Evolutionary conservation across 495 filamentous ascomycete genomes (phyloP), one percentile per base, ranked within the genome.

Genomic region (Trichocladium antarcticum): DNA sequence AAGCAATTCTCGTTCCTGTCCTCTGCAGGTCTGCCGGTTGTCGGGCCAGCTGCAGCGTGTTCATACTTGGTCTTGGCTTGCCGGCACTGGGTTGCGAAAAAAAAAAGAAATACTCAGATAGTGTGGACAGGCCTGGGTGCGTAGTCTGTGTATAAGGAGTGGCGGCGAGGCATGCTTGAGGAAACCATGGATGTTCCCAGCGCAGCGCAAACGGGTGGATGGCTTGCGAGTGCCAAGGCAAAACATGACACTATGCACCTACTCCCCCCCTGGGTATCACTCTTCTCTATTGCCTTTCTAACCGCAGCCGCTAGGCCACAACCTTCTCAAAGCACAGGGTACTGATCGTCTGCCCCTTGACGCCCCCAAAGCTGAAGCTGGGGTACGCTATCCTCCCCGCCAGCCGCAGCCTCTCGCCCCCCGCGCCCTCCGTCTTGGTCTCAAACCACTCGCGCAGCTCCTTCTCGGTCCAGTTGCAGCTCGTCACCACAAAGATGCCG

Each of bases 391-490:
- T 77, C 54, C 72, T 74, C 0, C 79, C 81, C 55, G 79, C 77
- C 56, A 74, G 46, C 59, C 56, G 74, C 66, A 65, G 53, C 35
- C 51, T 47, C 53, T 11, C 53, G 34, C 34, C 42, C 12, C 14
- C 38, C 22, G 21, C 41, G 19, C 53, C 52, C 16, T 16, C 50
- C 1, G 42, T 59, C 16, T 51, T 45, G 35, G 61, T 64, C 41
- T 68, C 75, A 64, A 94, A 89, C 87, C 88, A 93, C 10, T 57
- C 61, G 49, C 73, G 68, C 58, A 98, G 65, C 73, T 98, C 92
- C 47, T 79, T 75, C 70, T 92, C 87, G 31, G 92, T 95, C 92
- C 92, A 98, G 68, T 98, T 98, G 63, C 92, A 98, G 59, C 86
- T 94, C 52, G 92, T 96, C 19, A 98, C 77, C 28, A 95, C 61